Percentiles rank a stretch among this genome's conserved stretches.
Conservation (phyloP, 176 grass and related monocot species). For the Thinopyrum elongatum region DNA sequence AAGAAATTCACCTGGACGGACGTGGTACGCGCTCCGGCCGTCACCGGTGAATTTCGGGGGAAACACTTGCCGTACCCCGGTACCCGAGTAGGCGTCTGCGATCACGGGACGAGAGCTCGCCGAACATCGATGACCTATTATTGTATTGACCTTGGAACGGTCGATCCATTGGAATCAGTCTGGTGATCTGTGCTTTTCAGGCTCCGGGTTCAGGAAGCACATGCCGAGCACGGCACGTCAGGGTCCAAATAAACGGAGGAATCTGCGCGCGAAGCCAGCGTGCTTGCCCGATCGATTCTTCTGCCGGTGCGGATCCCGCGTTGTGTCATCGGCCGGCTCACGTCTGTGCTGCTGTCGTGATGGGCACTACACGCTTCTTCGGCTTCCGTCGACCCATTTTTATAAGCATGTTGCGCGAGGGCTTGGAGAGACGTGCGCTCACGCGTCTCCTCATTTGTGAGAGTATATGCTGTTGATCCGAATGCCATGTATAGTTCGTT, state of each 20-base stretch:
- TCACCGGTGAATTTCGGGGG: not conserved
- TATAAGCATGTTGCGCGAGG: not conserved
- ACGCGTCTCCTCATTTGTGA: not conserved
- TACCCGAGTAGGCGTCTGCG: not conserved
- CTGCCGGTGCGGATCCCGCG: not conserved
- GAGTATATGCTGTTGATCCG: not conserved
- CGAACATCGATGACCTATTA: not conserved
- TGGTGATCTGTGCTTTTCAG: not conserved
- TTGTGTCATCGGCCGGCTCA: not conserved
- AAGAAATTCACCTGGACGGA: not conserved
- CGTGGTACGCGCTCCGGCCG: not conserved
- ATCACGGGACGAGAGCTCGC: no score
- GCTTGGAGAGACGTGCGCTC: not conserved
- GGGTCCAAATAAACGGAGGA: not conserved
- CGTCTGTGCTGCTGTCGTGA: conserved; percentile 3
- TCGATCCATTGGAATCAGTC: not conserved
- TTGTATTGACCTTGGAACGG: no score
- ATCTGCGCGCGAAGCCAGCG: not conserved
- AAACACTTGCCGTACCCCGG: not conserved
- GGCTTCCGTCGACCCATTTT: not conserved
- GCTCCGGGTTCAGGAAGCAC: not conserved
- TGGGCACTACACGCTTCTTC: not conserved
- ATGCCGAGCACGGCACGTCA: not conserved
- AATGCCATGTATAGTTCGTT: no score
- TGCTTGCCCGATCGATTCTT: not conserved